Conservation (phyloP, 1,284 basidiomycete genomes). For the Ganoderma sinense region DNA sequence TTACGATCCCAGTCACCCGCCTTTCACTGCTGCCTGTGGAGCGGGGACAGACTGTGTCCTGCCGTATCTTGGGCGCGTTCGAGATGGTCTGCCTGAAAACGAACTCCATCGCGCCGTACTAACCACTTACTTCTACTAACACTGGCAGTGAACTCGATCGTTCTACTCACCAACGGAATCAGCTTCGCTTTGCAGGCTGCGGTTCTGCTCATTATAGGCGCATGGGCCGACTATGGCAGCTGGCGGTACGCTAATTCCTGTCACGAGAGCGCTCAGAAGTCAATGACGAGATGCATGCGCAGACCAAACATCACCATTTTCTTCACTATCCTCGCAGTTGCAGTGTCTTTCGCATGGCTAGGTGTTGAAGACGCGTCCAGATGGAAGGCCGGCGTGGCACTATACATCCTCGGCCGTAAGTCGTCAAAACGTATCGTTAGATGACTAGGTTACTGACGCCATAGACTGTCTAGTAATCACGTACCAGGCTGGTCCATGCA, state of each 20-base stretch:
- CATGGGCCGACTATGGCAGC: conserved; percentile 81
- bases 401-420: conserved; percentile 82
- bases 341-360: conserved; percentile 80
- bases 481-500: conserved; percentile 63
- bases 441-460: neutral
- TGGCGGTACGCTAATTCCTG: conserved; percentile 60
- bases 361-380: conserved; percentile 69
- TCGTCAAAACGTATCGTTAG: conserved; percentile 20
- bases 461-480: conserved; percentile 62
- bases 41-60: conserved; percentile 63
- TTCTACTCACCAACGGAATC: conserved; percentile 79
- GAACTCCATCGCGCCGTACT: neutral
- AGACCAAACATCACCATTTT: conserved; percentile 82
- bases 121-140: conserved; percentile 2
- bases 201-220: conserved; percentile 69
- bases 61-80: conserved; percentile 67
- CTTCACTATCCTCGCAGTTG: conserved; percentile 74
- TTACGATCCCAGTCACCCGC: conserved; percentile 66
- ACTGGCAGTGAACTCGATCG: conserved; percentile 74
- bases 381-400: conserved; percentile 74
- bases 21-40: conserved; percentile 60
- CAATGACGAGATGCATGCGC: conserved; percentile 13
- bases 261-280: neutral
- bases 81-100: conserved; percentile 54
- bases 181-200: conserved; percentile 78